Conservation (phyloP, 176 grass and related monocot species). For the Stipa capillata region DNA sequence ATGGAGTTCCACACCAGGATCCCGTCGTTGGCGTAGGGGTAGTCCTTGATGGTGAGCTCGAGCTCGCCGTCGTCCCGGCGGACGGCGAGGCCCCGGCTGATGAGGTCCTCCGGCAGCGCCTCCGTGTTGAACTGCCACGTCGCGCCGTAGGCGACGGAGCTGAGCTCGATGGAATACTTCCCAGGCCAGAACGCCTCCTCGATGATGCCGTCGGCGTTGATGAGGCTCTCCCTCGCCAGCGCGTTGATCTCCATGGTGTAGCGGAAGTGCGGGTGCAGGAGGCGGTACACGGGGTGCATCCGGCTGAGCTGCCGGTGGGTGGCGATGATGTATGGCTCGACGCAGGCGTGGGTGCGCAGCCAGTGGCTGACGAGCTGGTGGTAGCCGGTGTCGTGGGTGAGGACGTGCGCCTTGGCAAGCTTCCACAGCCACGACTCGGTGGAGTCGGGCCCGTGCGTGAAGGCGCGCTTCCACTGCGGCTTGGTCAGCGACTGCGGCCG, state of each 20-base stretch:
- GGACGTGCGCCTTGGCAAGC: constrained; percentile 71
- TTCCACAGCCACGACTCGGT: constrained; percentile 77
- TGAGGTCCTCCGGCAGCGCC: constrained; percentile 67
- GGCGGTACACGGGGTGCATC: constrained; percentile 73
- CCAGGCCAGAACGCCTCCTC: constrained; percentile 59
- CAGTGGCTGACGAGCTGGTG: constrained; percentile 92
- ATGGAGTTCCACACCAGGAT: constrained; percentile 64
- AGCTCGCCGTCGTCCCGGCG: constrained; percentile 28
- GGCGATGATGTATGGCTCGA: constrained; percentile 83
- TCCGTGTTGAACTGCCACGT: constrained; percentile 81
- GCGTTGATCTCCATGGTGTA: constrained; percentile 96
- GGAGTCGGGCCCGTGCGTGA: constrained; percentile 43
- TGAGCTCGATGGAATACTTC: constrained; percentile 56
- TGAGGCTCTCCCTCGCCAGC: constrained; percentile 50
- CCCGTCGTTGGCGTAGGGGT: constrained; percentile 73
- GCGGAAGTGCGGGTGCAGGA: constrained; percentile 85
- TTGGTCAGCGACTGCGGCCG: constrained; percentile 49
- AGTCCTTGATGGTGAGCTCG: constrained; percentile 64
- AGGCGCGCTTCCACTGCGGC: constrained; percentile 53
- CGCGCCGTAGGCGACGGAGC: constrained; percentile 52
- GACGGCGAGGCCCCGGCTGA: constrained; percentile 65
- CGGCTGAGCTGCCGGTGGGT: constrained; percentile 73
- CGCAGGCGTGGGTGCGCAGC: constrained; percentile 71
- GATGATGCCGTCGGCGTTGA: constrained; percentile 69
- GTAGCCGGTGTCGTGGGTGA: constrained; percentile 64